A percentile compares a stretch with the other conserved stretches of the same genome.
Conservation (phyloP, 108 stramenopile genomes). For the Nannochloropsis oceanica region DNA sequence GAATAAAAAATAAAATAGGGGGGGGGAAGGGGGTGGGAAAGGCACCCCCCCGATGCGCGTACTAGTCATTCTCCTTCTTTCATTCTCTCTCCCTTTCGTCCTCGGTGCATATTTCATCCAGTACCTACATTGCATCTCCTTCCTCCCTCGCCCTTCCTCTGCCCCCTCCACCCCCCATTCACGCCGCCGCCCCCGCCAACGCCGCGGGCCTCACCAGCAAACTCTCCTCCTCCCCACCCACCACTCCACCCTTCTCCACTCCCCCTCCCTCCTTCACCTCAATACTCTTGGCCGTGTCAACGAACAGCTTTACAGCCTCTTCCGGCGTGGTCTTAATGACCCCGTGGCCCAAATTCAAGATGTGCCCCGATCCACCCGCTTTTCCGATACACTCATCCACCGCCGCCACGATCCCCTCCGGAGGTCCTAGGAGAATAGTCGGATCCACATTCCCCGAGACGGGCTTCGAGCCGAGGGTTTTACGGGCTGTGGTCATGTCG, state of each 20-base stretch:
- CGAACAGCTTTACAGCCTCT: conserved; percentile 71
- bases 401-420: conserved; percentile 59
- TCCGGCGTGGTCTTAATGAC: conserved; percentile 90
- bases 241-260: conserved; percentile 33
- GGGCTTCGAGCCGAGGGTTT: conserved; percentile 57
- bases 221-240: conserved; percentile 5
- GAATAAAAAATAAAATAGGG: too few relatives aligned
- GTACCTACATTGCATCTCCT: too few relatives aligned
- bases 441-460: conserved; percentile 87
- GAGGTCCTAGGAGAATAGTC: conserved; percentile 71
- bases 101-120: too few relatives aligned
- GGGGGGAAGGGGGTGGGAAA: too few relatives aligned
- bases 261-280: neutral
- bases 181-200: conserved; percentile 55
- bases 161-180: too few relatives aligned
- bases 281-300: conserved; percentile 67
- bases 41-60: too few relatives aligned
- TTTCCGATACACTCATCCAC: conserved; percentile 75
- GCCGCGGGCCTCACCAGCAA: conserved; percentile 24
- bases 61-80: neutral
- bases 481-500: conserved; percentile 54
- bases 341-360: conserved; percentile 94
- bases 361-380: conserved; percentile 81
- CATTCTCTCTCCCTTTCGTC: neutral
- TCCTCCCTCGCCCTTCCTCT: too few relatives aligned